Conservation (phyloP, 2,329 filamentous ascomycete species). For the Fonsecaea erecta region DNA sequence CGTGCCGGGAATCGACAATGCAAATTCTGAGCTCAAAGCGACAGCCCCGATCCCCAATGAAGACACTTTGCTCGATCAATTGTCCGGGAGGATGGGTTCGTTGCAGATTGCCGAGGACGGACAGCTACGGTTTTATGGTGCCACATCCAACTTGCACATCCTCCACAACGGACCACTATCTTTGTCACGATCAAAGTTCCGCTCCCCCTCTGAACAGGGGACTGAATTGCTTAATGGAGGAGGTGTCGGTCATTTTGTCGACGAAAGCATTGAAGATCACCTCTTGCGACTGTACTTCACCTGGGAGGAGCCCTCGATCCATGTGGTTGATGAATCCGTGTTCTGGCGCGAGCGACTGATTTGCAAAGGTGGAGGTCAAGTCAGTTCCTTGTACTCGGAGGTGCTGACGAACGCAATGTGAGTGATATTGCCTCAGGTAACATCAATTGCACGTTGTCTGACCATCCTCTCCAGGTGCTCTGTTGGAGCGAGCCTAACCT, state of each 20-base stretch:
- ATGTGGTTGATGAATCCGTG: slow-evolving; percentile 31
- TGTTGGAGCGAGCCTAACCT: slow-evolving; percentile 24
- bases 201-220: slow-evolving; percentile 23
- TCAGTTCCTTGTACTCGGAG: slow-evolving; percentile 26
- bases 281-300: slow-evolving; percentile 35
- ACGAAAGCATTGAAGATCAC: slow-evolving; percentile 32
- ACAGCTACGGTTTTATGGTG: slow-evolving; percentile 35
- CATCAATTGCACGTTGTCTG: not conserved
- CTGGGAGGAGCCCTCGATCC: slow-evolving; percentile 37
- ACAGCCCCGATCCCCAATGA: not conserved
- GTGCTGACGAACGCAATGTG: slow-evolving; percentile 32
- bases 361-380: slow-evolving; percentile 12
- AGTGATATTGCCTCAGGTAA: not conserved
- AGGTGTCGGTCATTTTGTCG: slow-evolving; percentile 31
- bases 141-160: slow-evolving; percentile 36
- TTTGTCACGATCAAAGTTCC: slow-evolving; percentile 30
- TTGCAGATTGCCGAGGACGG: slow-evolving; percentile 35
- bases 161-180: slow-evolving; percentile 31
- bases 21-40: slow-evolving; percentile 8
- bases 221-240: slow-evolving; percentile 22
- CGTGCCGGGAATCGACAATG: not conserved
- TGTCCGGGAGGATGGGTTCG: slow-evolving; percentile 32
- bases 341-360: slow-evolving; percentile 28
- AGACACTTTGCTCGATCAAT: slow-evolving; percentile 23
- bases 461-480: slow-evolving; percentile 17